Evolutionary conservation across 148 eudicot genomes (phyloP).

Genomic region (Suaeda aralocaspica): DNA sequence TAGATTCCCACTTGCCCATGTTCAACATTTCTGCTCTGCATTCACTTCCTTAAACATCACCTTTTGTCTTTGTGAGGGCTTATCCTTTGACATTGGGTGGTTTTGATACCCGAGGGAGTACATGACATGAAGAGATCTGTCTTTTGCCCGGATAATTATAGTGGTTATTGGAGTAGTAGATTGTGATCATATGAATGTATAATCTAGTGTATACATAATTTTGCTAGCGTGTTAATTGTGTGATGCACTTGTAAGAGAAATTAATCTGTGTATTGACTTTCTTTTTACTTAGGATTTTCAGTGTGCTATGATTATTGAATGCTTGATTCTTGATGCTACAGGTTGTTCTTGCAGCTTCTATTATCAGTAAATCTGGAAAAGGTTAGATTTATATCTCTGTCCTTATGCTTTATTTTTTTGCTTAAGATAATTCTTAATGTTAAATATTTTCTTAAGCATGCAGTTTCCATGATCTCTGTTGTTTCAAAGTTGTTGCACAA

Average conservation of each 20-base stretch:
- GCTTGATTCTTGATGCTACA: conserved; percentile 12
- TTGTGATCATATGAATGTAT: not conserved
- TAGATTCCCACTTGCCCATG: too few species aligned
- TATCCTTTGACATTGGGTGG: too few species aligned
- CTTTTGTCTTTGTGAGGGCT: too few species aligned
- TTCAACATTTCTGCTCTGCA: too few species aligned
- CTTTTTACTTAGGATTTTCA: not conserved
- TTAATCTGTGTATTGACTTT: not conserved
- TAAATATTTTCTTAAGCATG: not conserved
- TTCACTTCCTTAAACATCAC: too few species aligned
- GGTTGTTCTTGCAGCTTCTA: conserved; percentile 51
- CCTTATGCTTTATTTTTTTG: too few species aligned
- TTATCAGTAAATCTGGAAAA: conserved; percentile 47
- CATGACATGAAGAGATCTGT: not conserved
- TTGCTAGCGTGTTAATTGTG: not conserved
- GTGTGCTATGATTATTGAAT: not conserved
- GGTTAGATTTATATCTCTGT: conserved; percentile 21
- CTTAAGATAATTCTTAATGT: not conserved
- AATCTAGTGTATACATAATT: not conserved
- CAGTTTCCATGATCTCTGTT: not conserved
- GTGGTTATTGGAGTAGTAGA: not conserved
- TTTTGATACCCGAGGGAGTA: too few species aligned
- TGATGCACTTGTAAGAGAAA: not conserved
- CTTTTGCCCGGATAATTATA: not conserved
- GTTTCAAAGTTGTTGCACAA: not conserved